A percentile compares a stretch with the other conserved stretches of the same genome.
phyloP scores from a whole-genome alignment of 2,329 filamentous ascomycete species.

The Colletotrichum phormii region DNA sequence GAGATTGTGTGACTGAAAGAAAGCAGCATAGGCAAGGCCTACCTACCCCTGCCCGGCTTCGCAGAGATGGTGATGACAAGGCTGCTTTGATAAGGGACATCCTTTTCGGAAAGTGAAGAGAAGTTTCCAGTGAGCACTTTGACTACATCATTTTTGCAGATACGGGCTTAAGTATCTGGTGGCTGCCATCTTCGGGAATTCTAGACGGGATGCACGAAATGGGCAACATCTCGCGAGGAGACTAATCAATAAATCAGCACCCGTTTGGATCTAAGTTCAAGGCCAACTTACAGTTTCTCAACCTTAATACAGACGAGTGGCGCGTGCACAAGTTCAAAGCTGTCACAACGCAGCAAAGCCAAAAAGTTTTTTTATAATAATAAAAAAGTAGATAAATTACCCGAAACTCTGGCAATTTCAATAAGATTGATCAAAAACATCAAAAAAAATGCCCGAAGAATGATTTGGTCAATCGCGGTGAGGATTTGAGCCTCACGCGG shows the following conservation, averaged over 20 bases:
- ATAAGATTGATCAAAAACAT: neutral
- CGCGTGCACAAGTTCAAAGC: too few species aligned
- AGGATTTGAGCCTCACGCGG: conserved; percentile 40
- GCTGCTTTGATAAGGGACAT: neutral
- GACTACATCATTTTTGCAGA: neutral
- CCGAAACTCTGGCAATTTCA: neutral
- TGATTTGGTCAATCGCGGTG: conserved; percentile 7
- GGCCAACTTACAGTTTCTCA: too few species aligned
- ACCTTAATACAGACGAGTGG: too few species aligned
- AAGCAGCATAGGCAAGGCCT: neutral
- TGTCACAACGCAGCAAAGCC: too few species aligned
- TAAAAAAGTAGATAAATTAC: neutral
- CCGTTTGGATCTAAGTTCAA: too few species aligned
- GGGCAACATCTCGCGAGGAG: too few species aligned
- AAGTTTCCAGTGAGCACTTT: neutral
- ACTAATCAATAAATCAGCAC: too few species aligned
- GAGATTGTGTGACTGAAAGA: neutral
- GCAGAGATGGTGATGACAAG: neutral
- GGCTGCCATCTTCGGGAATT: too few species aligned
- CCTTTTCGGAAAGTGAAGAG: neutral
- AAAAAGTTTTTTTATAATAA: too few species aligned
- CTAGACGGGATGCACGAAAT: neutral
- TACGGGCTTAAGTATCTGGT: too few species aligned
- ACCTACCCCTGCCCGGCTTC: too few species aligned
- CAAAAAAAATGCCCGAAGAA: neutral